Evolutionary conservation across 116 monocot species (phyloP), one percentile per base, ranked within the genome.

Genomic region (Iris pallida): DNA sequence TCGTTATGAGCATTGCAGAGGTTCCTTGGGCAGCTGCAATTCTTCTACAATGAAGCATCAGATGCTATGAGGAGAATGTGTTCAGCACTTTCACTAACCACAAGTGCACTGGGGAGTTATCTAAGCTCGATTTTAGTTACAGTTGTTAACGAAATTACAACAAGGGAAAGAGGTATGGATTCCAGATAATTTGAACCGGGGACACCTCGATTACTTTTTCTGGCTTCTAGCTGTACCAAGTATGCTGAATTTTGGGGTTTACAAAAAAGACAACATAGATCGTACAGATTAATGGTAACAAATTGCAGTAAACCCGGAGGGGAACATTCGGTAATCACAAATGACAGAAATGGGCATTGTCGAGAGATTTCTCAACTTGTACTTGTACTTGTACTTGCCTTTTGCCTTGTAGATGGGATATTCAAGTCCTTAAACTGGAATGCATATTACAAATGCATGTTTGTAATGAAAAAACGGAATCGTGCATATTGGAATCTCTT

Each of bases 21-120:
- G 76, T 80, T 85, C 55, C 74, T 91, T 9, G 91, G 91, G 47
- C 83, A 87, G 52, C 52, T 88, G 30, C 85, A 92, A 69, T 92
- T 92, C 75, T 92, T 88, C 74, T 92, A 92, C 46, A 88, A 88
- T 64, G 88, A 92, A 67, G 88, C 92, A 4, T 88, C 92, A 0
- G 86, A 92, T 67, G 91, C 91, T 30, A 92, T 85, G 91, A 78
- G 88, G 68, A 88, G 91, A 78, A 73, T 81, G 76, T 85, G 85
- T 74, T 85, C 88, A 6, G 88, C 91, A 4, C 79, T 92, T 3
- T 81, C 85, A 0, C 74, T 92, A 41, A 88, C 82, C 43, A 88
- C 91, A 0, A 62, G 46, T 19, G 73, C 91, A 0, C 65, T 88
- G 5, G 85, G 91, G 1, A 92, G 76, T 45, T 92, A 92, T 59